A percentile compares a stretch with the other conserved stretches of the same genome.
These are phyloP conservation scores for Vaccinium macrocarpon DNA, from an alignment of 148 eudicot species.

Conservation along the genomic window DNA sequence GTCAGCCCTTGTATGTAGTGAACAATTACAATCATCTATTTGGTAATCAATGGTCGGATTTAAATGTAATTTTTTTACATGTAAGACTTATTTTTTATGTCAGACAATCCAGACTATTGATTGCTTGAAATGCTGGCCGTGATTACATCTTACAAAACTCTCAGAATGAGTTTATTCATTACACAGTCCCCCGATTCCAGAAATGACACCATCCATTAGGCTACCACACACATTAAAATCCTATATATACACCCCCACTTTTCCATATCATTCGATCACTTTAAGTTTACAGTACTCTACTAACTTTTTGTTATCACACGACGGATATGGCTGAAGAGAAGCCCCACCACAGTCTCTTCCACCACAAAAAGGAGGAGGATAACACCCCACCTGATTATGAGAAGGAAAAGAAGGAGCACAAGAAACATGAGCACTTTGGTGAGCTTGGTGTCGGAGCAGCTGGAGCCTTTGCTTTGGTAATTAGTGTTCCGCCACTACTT, in stretches of 20 bases:
- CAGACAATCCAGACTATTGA: no score
- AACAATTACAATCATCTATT: no score
- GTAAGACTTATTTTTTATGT: no score
- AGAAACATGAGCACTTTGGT: not conserved
- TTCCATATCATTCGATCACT: not conserved
- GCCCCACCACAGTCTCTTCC: not conserved
- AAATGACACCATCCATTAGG: not conserved
- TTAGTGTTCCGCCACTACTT: not conserved
- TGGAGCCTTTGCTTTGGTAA: not conserved
- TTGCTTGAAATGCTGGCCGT: no score
- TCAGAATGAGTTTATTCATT: no score
- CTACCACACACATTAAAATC: not conserved
- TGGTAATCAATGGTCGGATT: no score
- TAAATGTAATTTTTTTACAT: no score
- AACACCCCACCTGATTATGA: not conserved
- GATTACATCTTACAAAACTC: no score
- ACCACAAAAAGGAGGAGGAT: not conserved
- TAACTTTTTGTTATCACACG: not conserved
- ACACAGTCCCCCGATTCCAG: no score
- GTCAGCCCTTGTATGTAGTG: no score
- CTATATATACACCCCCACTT: not conserved
- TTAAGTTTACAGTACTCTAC: not conserved
- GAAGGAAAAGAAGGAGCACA: conserved; percentile 1
- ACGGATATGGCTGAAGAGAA: not conserved
- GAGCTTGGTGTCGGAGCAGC: not conserved